phyloP scores from a whole-genome alignment of 345 rosid species.

The Rubroshorea leprosula region DNA sequence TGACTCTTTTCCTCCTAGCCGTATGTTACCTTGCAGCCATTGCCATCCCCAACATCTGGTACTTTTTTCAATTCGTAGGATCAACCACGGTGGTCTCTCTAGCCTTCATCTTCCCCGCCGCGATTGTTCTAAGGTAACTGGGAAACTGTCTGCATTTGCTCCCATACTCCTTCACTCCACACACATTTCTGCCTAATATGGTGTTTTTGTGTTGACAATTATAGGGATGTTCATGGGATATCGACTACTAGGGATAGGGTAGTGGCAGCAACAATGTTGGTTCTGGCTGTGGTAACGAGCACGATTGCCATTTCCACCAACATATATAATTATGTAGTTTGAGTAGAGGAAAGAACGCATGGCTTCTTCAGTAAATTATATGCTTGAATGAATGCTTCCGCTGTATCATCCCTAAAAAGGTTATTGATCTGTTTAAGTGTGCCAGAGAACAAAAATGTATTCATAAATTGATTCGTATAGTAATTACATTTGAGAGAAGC shows the following conservation, averaged over 20 bases:
- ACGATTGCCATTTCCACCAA: constrained; percentile 41
- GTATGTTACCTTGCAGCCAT: constrained; percentile 57
- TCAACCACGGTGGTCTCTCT: constrained; percentile 79
- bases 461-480: neutral
- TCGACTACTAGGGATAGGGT: constrained; percentile 35
- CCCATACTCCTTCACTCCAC: neutral
- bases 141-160: neutral
- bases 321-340: constrained; percentile 12
- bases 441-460: neutral
- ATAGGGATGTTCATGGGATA: constrained; percentile 40
- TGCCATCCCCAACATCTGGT: constrained; percentile 78
- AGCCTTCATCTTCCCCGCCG: constrained; percentile 83
- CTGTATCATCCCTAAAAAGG: too few species aligned
- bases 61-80: constrained; percentile 78
- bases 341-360: neutral
- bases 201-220: neutral
- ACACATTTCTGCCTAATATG: neutral
- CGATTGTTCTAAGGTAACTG: constrained; percentile 62
- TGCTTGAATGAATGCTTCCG: too few species aligned
- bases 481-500: neutral
- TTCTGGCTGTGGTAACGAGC: constrained; percentile 38
- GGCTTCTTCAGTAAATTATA: too few species aligned
- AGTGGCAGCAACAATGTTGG: constrained; percentile 34
- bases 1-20: constrained; percentile 42
- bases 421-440: too few species aligned